A percentile compares a stretch with the other conserved stretches of the same genome.
Evolutionary conservation across 192 early-diverging fungal genomes (phyloP).

Genomic region (Backusella psychrophila): DNA sequence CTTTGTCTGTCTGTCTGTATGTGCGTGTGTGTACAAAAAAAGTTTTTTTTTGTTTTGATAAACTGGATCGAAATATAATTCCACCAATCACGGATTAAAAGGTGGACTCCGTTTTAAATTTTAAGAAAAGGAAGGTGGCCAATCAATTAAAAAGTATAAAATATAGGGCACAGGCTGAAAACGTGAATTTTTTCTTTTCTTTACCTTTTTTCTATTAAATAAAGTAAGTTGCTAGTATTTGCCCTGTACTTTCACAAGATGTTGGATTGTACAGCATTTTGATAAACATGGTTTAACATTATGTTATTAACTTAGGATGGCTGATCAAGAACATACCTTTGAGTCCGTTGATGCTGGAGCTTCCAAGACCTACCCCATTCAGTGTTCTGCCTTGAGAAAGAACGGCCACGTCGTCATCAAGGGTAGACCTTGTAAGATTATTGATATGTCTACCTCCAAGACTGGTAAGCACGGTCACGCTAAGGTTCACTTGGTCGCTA

Average conservation of each 20-base stretch:
- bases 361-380: slow-evolving; percentile 94
- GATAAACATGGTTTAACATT: not conserved
- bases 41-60: slow-evolving; percentile 2
- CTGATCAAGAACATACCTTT: slow-evolving; percentile 72
- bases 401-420: slow-evolving; percentile 98
- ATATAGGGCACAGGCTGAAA: not conserved
- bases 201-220: not conserved
- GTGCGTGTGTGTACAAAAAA: slow-evolving; percentile 3
- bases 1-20: not conserved
- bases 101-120: slow-evolving; percentile 2
- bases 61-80: slow-evolving; percentile 2
- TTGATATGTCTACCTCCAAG: slow-evolving; percentile 99
- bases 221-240: not conserved
- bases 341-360: slow-evolving; percentile 79
- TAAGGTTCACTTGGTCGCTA: slow-evolving; percentile 94
- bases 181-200: not conserved
- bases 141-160: slow-evolving; percentile 5
- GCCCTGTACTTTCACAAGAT: not conserved
- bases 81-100: not conserved
- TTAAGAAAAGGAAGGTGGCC: not conserved
- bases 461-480: slow-evolving; percentile 99
- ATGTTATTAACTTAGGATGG: slow-evolving; percentile 33
- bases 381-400: slow-evolving; percentile 99
- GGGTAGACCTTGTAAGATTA: slow-evolving; percentile 99
- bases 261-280: not conserved